A percentile compares a stretch with the other conserved stretches of the same genome.
phyloP scores from a whole-genome alignment of 768 basidiomycete species.

The Russula dissimulans region DNA sequence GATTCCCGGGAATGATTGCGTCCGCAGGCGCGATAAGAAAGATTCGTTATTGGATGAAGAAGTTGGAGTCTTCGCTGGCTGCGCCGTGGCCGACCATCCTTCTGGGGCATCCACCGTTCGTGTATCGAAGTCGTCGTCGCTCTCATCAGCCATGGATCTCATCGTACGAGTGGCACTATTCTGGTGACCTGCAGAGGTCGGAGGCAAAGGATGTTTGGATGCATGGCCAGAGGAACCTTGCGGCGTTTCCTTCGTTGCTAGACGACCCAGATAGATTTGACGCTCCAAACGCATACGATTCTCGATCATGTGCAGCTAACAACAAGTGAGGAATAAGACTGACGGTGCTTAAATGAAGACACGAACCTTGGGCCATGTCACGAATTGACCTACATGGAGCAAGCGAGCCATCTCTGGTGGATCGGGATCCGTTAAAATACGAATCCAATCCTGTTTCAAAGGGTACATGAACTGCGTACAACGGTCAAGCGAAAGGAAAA shows the following conservation, averaged over 20 bases:
- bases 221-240: constrained; percentile 26
- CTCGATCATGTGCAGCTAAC: constrained; percentile 84
- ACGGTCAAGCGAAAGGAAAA: background rate
- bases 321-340: background rate
- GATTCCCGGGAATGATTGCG: constrained; percentile 18
- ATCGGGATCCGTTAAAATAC: constrained; percentile 76
- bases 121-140: constrained; percentile 20
- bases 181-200: background rate
- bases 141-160: constrained; percentile 1
- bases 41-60: background rate
- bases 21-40: constrained; percentile 17
- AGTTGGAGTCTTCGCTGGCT: background rate
- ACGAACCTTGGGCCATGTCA: constrained; percentile 93
- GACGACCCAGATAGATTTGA: constrained; percentile 72
- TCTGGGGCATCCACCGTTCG: constrained; percentile 3
- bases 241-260: constrained; percentile 50
- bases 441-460: constrained; percentile 18
- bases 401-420: constrained; percentile 72
- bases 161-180: constrained; percentile 11
- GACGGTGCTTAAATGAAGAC: background rate
- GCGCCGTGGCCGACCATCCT: constrained; percentile 4
- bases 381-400: constrained; percentile 78
- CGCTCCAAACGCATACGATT: constrained; percentile 83
- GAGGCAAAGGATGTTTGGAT: background rate
- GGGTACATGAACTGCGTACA: background rate